Conservation (phyloP, 2,329 filamentous ascomycete species). For the Tolypocladium ovalisporum region DNA sequence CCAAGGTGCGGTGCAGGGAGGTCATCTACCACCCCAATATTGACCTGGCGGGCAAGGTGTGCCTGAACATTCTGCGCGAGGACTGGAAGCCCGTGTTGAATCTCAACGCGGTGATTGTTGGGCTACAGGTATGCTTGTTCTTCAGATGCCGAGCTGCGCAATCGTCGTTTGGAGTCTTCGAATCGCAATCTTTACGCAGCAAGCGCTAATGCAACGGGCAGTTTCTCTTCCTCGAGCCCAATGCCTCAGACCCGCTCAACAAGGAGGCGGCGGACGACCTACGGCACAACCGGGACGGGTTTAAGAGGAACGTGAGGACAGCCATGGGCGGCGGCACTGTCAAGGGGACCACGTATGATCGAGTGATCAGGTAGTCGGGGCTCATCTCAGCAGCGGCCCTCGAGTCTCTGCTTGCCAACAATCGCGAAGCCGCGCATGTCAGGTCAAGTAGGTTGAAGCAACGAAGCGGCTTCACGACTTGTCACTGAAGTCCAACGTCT, state of each 20-base stretch:
- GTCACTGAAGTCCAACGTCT: not conserved
- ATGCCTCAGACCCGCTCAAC: conserved; percentile 93
- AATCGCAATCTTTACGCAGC: not conserved
- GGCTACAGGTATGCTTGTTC: conserved; percentile 55
- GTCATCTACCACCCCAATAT: conserved; percentile 99
- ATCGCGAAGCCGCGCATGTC: not conserved
- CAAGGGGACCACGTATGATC: conserved; percentile 63
- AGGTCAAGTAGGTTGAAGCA: not conserved
- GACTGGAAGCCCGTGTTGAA: conserved; percentile 99
- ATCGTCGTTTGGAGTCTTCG: not conserved
- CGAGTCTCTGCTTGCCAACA: not conserved
- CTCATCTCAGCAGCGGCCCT: not conserved
- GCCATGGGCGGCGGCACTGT: conserved; percentile 76
- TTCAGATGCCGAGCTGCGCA: not conserved
- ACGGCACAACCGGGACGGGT: conserved; percentile 71
- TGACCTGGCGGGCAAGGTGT: conserved; percentile 94
- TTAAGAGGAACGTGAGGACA: conserved; percentile 80
- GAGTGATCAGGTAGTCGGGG: conserved; percentile 53
- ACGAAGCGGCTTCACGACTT: not conserved
- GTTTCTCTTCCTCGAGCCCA: conserved; percentile 97
- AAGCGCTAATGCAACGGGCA: conserved; percentile 22
- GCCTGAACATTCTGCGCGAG: conserved; percentile 91
- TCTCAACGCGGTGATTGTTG: conserved; percentile 91
- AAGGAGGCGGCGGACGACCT: conserved; percentile 95
- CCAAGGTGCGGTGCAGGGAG: conserved; percentile 92